These are phyloP conservation scores for Candida tropicalis DNA, from an alignment of 1,139 yeast genomes.

Conservation along the genomic window DNA sequence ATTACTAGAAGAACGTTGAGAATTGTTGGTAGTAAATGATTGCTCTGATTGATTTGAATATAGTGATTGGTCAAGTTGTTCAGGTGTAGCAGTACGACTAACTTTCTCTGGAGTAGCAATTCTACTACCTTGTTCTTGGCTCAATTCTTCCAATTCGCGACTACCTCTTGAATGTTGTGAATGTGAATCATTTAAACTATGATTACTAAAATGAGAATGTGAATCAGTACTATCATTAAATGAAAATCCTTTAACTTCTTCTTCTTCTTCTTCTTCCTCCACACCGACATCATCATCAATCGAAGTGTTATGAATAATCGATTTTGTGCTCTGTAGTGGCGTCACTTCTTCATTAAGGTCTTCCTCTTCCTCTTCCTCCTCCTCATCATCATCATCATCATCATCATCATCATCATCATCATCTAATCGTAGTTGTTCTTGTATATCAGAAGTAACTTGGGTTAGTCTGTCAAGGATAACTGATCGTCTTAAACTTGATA, in stretches of 20 bases:
- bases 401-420: slow-evolving; percentile 18
- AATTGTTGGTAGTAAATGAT: neutral
- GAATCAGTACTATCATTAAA: slow-evolving; percentile 14
- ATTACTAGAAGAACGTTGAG: neutral
- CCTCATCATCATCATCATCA: slow-evolving; percentile 6
- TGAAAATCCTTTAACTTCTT: slow-evolving; percentile 19
- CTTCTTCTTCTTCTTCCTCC: slow-evolving; percentile 1
- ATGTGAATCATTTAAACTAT: neutral
- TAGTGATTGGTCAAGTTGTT: too few relatives aligned
- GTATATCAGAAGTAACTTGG: slow-evolving; percentile 44
- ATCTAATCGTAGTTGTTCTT: slow-evolving; percentile 31
- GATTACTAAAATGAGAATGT: neutral
- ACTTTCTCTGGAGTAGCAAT: neutral
- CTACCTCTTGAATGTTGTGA: too few relatives aligned
- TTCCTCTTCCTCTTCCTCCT: neutral
- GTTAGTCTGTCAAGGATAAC: slow-evolving; percentile 43
- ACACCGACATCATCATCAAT: too few relatives aligned
- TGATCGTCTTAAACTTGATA: slow-evolving; percentile 32
- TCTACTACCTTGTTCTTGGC: neutral
- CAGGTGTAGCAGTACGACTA: neutral
- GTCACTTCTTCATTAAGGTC: neutral
- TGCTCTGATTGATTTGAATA: too few relatives aligned
- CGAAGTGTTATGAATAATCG: too few relatives aligned
- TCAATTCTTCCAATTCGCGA: neutral
- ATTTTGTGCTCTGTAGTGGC: neutral